Base-by-base conservation (phyloP, 1,139 yeast species). In the Taphrina sp. region DNA sequence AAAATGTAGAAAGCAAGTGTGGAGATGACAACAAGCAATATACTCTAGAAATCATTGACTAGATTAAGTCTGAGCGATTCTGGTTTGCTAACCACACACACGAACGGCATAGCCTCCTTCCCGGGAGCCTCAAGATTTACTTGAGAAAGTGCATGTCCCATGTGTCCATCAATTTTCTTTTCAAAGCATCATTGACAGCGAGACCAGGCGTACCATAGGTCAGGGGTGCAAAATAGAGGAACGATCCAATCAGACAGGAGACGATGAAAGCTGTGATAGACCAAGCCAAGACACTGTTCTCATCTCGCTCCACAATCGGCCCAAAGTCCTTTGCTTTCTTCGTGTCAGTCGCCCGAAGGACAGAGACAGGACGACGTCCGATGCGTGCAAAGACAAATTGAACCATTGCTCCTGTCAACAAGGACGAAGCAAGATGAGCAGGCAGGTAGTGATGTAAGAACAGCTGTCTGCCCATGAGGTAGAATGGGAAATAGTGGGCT, bases 381-480 rank as follows among this genome's bases (percentile, higher is more conserved):
- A 44, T 41, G 8, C 54, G 41, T 22, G 94, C 82, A 65, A 85
- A 77, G 42, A 88, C 69, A 64, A 88, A 81, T 69, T 94, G 98
- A 60, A 85, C 76, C 60, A 89, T 73, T 0, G 85, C 90, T 23
- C 95, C 97, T 12, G 92, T 73, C 60, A 90, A 80, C 64, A 89
- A 70, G 0, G 95, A 90, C 5, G 95, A 95, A 61, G 88, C 78
- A 67, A 92, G 74, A 69, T 94, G 98, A 0, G 98, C 98, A 35
- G 99, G 98, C 64, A 92, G 74, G 69, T 92, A 92, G 70, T 92
- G 98, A 69, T 92, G 98, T 69, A 89, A 76, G 73, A 90, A 89
- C 69, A 86, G 85, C 72, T 90, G 96, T 74, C 97, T 85, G 60
- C 80, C 79, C 97, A 89, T 89, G 66, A 89, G 75, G 73, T 79